Base-by-base conservation (phyloP, 164 flowering plant genomes). In the Warburgia ugandensis region DNA sequence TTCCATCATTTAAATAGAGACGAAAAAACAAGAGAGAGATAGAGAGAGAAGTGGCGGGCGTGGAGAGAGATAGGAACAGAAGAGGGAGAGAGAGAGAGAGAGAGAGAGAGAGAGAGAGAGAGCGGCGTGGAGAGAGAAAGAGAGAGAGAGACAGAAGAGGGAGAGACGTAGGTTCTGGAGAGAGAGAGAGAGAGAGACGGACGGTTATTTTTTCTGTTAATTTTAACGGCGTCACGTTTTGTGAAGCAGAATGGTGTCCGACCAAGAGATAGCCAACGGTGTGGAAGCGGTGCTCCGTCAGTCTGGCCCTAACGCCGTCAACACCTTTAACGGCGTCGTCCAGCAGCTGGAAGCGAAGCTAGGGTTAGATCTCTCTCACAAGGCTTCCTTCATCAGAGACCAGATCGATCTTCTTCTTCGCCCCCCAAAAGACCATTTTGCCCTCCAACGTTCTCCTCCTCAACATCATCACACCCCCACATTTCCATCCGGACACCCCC, bases 261-360 rank as follows among this genome's bases (percentile, higher is more conserved):
- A 85, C 72, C 82, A 78, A 55, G 78, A 80, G 26, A 70, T 85
- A 51, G 79, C 79, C 14, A 59, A 73, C 58, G 85, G 69, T 0
- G 67, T 82, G 33, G 80, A 71, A 54, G 44, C 73, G 5, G 47
- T 85, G 37, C 76, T 85, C 35, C 80, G 81, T 23, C 78, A 72
- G 29, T 56, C 76, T 0, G 75, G 69, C 72, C 84, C 84, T 8
- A 70, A 62, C 65, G 32, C 75, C 19, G 47, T 71, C 26, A 64
- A 70, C 14, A 49, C 86, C 50, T 31, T 85, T 9, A 71, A 67
- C 75, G 80, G 68, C 62, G 72, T 87, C 50, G 78, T 84, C 22
- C 67, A 73, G 54, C 82, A 64, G 57, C 64, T 84, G 27, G 76
- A 80, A 47, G 68, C 77, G 27, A 73, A 80, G 51, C 66, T 84